Conservation (phyloP, 768 basidiomycete genomes). For the Auricularia auricula-judae region DNA sequence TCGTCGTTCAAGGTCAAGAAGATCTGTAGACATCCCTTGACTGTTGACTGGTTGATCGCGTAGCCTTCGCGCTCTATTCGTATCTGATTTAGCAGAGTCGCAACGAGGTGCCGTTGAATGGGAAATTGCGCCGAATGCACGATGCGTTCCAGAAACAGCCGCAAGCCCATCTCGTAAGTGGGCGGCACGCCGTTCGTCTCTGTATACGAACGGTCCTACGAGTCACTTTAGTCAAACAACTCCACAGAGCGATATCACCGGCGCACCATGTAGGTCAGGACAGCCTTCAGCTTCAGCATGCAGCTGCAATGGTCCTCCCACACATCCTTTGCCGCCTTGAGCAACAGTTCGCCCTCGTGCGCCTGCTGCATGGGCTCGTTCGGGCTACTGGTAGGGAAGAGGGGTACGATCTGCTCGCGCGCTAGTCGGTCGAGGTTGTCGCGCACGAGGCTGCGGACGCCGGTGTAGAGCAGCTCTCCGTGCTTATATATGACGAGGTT, state of each 20-base stretch:
- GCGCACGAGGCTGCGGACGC: constrained; percentile 64
- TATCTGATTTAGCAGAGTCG: constrained; percentile 77
- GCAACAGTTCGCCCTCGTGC: constrained; percentile 73
- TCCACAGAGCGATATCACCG: background rate
- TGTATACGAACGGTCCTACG: constrained; percentile 85
- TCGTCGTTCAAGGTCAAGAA: constrained; percentile 54
- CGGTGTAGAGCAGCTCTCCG: constrained; percentile 78
- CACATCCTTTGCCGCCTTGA: constrained; percentile 72
- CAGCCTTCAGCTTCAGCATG: constrained; percentile 79
- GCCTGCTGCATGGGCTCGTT: constrained; percentile 63
- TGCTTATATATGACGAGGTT: constrained; percentile 85
- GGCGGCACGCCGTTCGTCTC: constrained; percentile 61
- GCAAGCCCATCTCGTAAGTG: constrained; percentile 71
- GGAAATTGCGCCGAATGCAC: constrained; percentile 43
- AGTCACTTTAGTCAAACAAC: background rate
- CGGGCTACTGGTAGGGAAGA: constrained; percentile 64
- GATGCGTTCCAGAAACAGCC: constrained; percentile 75
- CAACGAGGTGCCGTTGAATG: constrained; percentile 73
- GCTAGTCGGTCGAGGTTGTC: constrained; percentile 80
- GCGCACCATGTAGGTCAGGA: constrained; percentile 92
- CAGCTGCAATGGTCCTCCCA: constrained; percentile 92
- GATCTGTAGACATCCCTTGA: constrained; percentile 82
- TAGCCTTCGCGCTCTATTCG: constrained; percentile 87
- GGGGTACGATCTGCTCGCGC: constrained; percentile 60
- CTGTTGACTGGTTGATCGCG: constrained; percentile 80